Base-by-base conservation (phyloP, 163 green algal species). In the Botryococcus braunii region DNA sequence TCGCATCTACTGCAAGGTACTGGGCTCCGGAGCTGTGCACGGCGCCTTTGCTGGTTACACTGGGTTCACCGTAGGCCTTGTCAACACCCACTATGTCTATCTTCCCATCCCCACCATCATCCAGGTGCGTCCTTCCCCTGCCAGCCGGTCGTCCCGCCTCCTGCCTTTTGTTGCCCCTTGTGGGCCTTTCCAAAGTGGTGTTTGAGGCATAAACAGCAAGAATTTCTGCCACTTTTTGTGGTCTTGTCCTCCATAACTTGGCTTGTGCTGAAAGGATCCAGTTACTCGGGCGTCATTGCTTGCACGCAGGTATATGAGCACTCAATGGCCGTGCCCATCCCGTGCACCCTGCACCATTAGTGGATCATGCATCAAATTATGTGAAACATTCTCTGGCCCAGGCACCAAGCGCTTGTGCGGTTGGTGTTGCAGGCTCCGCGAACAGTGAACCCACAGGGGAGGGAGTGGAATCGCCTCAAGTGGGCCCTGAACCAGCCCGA, bases 1-100 rank as follows among this genome's bases (percentile, higher is more conserved):
- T 83, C 85, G 83, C 63, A 86, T 97, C 52, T 92, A 94, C 71
- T 97, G 90, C 80, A 93, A 89, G 71, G 77, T 78, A 36, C 69
- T 88, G 46, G 81, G 77, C 13, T 81, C 88, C 63, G 68, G 72
- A 13, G 86, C 83, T 3, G 80, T 92, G 17, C 86, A 91, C 66
- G 85, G 71, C 48, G 84, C 81, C 5, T 89, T 91, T 66, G 76
- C 81, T 37, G 86, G 86, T 50, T 94, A 79, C 79, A 90, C 84
- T 27, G 84, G 85, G 52, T 80, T 88, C 76, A 93, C 86, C 0
- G 79, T 86, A 3, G 83, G 79, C 41, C 71, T 91, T n/a, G 72
- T 95, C 66, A 94, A 93, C 74, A 94, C 87, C 32, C 86, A 94
- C 74, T 89, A 89, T 59, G 84, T 88, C 36, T 82, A 74, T 49